Conservation (phyloP, 768 basidiomycete species). For the Auricularia cornea region DNA sequence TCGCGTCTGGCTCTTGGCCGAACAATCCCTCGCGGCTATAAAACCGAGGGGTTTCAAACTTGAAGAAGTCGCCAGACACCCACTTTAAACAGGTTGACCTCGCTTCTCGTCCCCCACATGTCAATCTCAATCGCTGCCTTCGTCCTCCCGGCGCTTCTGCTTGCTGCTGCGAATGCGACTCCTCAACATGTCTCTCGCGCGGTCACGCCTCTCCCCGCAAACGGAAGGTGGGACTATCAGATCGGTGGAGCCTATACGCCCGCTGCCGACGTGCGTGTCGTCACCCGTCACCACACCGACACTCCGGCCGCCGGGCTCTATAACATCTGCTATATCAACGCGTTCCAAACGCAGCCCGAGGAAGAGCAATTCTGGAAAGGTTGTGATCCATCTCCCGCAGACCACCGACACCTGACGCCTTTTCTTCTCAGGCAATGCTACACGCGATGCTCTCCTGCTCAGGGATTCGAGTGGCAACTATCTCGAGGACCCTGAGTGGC, state of each 20-base stretch:
- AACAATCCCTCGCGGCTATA: too few relatives aligned
- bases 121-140: too few relatives aligned
- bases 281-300: not conserved
- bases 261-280: not conserved
- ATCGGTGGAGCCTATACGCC: not conserved
- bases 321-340: conserved; percentile 1
- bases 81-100: too few relatives aligned
- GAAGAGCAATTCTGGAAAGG: not conserved
- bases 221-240: not conserved
- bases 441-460: not conserved
- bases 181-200: not conserved
- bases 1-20: too few relatives aligned
- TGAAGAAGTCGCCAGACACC: too few relatives aligned
- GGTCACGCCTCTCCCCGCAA: not conserved
- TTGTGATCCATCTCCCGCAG: not conserved
- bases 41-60: too few relatives aligned
- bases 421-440: not conserved
- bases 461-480: not conserved
- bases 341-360: not conserved
- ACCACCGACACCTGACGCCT: too few relatives aligned
- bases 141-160: too few relatives aligned
- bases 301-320: not conserved
- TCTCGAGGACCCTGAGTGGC: not conserved
- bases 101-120: too few relatives aligned
- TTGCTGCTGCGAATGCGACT: too few relatives aligned